Evolutionary conservation across 768 basidiomycete species (phyloP).

Genomic region (Leccinum olivaceopallidum): DNA sequence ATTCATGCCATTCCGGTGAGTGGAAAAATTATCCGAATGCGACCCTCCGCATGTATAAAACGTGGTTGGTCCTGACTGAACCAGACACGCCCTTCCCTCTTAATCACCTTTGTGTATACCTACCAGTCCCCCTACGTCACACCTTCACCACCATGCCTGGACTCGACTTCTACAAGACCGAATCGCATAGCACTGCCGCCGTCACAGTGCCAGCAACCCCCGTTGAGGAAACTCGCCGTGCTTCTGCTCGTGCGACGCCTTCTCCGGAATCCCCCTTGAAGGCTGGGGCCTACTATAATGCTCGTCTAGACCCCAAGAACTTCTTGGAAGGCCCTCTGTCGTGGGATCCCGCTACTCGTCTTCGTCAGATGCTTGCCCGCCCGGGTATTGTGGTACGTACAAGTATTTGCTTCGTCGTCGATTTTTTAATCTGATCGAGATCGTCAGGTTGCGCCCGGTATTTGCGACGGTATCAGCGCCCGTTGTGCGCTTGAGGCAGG

Average conservation of each 20-base stretch:
- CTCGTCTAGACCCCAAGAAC: conserved; percentile 68
- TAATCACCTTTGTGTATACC: conserved; percentile 28
- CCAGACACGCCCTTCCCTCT: conserved; percentile 1
- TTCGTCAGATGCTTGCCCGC: conserved; percentile 67
- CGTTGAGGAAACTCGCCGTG: neutral
- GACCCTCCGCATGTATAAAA: conserved; percentile 24
- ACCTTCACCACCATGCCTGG: conserved; percentile 31
- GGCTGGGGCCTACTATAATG: conserved; percentile 53
- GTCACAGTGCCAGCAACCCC: conserved; percentile 7
- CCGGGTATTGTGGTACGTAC: conserved; percentile 72
- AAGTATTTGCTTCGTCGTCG: neutral
- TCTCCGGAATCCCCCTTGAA: conserved; percentile 16
- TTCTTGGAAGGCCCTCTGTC: conserved; percentile 71
- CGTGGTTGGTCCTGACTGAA: neutral
- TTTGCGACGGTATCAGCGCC: conserved; percentile 79
- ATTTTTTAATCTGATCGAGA: conserved; percentile 2
- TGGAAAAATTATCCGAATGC: conserved; percentile 17
- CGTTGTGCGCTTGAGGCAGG: conserved; percentile 80
- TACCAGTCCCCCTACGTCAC: conserved; percentile 8
- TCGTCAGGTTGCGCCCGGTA: conserved; percentile 68
- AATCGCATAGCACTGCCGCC: neutral
- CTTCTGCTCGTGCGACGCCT: conserved; percentile 1
- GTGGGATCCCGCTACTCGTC: conserved; percentile 64
- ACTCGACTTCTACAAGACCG: conserved; percentile 34
- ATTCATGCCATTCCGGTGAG: conserved; percentile 9